Evolutionary conservation across 306 rosid species (phyloP).

Genomic region (Amphicarpaea edgeworthii): DNA sequence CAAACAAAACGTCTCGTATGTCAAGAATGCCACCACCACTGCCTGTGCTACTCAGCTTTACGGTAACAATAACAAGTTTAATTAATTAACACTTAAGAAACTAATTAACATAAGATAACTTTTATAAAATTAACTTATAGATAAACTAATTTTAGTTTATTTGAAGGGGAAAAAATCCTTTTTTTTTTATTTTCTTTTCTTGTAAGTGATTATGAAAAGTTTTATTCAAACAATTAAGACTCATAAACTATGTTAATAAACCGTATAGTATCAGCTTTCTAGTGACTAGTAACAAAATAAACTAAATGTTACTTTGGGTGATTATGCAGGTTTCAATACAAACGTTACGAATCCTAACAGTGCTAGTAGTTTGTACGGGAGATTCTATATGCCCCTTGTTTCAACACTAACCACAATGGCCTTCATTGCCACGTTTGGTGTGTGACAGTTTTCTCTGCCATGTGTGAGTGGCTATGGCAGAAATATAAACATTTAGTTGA

Average conservation of each 20-base stretch:
- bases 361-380: conserved; percentile 47
- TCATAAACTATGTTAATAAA: too few relatives aligned
- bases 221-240: too few relatives aligned
- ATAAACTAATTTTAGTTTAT: too few relatives aligned
- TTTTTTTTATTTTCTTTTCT: too few relatives aligned
- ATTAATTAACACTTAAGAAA: too few relatives aligned
- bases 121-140: too few relatives aligned
- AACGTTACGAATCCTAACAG: conserved; percentile 10
- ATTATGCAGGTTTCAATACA: conserved; percentile 49
- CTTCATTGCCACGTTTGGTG: conserved; percentile 52
- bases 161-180: too few relatives aligned
- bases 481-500: not conserved
- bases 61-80: conserved; percentile 40
- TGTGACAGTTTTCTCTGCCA: conserved; percentile 37
- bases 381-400: conserved; percentile 45
- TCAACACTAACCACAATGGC: conserved; percentile 46
- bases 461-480: not conserved
- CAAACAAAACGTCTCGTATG: conserved; percentile 11
- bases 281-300: not conserved
- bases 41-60: conserved; percentile 17
- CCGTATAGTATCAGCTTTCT: too few relatives aligned
- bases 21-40: not conserved
- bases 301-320: not conserved
- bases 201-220: too few relatives aligned
- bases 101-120: too few relatives aligned